Base-by-base conservation (phyloP, 306 rosid species). In the Quercus gilva region DNA sequence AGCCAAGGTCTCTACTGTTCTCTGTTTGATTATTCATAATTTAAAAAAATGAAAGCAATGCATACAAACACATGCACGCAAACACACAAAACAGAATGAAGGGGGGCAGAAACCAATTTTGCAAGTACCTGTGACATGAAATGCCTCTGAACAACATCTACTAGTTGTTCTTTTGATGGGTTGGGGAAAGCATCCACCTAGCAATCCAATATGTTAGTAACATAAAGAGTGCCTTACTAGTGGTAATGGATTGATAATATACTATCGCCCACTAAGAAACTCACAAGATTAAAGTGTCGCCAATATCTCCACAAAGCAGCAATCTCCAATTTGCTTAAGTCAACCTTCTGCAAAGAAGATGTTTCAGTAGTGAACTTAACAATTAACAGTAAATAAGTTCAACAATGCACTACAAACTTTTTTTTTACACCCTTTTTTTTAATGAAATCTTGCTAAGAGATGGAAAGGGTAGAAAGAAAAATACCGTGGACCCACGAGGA, bases 241-340 rank as follows among this genome's bases (percentile, higher is more conserved):
- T 5, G 20, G 25, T 52, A 26, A 41, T 3, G 29, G 12, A 26
- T 7, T 31, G 43, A 52, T 21, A 2, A 37, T 19, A 53, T 37
- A 67, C 29, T 14, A 78, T 43, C 14, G 12, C 19, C 2, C 12
- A 71, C 43, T n/a, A 4, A 13, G 55, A 71, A 74, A 87, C 85
- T 82, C 85, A 95, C 99, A 10, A 95, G 99, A 87, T 95, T 95
- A 74, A 91, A 95, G 86, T 95, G 98, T 64, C 92, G 95, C 97
- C 97, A 91, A 79, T 95, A 95, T 93, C 98, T 93, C 99, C 96
- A 90, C 75, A 95, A 65, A 21, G 99, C 99, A 84, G 97, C 88
- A 96, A 93, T 85, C 86, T 93, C 97, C 89, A 95, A 89, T 77
- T 95, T 95, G 81, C 99, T 81, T 76, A 95, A 89, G 85, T 95